Evolutionary conservation across 2,329 filamentous ascomycete genomes (phyloP).

Genomic region (Colletotrichum orchidophilum): DNA sequence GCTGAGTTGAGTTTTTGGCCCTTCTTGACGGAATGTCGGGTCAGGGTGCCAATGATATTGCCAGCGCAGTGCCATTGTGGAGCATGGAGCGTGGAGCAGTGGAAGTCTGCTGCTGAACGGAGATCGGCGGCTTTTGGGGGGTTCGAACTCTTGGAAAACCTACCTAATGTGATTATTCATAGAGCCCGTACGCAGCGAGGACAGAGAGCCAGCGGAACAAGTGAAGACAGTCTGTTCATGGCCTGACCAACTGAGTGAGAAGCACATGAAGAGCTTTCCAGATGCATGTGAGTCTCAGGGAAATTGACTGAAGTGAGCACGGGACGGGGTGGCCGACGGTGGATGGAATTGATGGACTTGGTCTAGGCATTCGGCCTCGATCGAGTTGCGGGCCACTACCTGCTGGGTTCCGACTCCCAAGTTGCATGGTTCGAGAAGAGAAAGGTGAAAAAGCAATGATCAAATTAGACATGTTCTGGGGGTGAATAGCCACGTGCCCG

Average conservation of each 20-base stretch:
- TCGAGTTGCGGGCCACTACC: neutral
- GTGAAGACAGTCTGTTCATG: neutral
- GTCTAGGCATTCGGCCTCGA: slow-evolving; percentile 1
- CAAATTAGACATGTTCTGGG: neutral
- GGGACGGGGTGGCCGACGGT: slow-evolving; percentile 4
- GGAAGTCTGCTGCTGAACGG: slow-evolving; percentile 1
- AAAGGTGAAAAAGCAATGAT: neutral
- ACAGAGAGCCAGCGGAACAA: neutral
- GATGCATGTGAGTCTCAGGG: slow-evolving; percentile 4
- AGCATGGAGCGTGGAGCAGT: neutral
- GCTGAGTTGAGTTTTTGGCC: neutral
- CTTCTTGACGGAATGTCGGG: neutral
- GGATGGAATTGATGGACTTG: neutral
- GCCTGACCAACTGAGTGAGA: neutral
- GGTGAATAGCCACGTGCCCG: slow-evolving; percentile 8
- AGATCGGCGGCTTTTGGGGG: neutral
- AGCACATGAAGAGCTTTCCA: slow-evolving; percentile 3
- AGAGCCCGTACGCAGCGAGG: neutral
- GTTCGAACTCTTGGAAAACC: neutral
- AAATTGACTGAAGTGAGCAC: slow-evolving; percentile 3
- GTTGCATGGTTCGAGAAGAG: neutral
- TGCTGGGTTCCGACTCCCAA: slow-evolving; percentile 2
- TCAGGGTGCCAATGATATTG: neutral
- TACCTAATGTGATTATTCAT: neutral
- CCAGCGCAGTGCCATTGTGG: neutral